Evolutionary conservation across 257 asterid species (phyloP).

Genomic region (Plectranthus barbatus): DNA sequence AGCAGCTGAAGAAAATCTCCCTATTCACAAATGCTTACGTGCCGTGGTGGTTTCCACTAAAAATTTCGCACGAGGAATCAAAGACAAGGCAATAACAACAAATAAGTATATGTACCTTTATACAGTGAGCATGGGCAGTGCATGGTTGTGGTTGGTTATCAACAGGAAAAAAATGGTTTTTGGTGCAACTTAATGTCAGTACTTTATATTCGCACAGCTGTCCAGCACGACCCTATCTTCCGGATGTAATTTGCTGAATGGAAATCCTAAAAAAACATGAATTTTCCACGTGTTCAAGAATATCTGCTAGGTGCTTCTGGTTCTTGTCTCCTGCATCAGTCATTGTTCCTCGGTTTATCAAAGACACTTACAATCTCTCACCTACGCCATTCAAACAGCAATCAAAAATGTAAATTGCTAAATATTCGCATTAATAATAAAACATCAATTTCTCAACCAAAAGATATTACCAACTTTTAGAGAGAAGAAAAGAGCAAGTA

Average conservation of each 20-base stretch:
- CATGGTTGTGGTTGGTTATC: slow-evolving; percentile 13
- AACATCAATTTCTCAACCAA: too few relatives aligned
- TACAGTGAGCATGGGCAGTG: slow-evolving; percentile 24
- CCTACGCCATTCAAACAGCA: not conserved
- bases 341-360: not conserved
- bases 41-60: too few relatives aligned
- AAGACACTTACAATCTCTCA: not conserved
- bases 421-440: not conserved
- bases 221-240: slow-evolving; percentile 17
- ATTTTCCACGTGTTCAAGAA: slow-evolving; percentile 14
- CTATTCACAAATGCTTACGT: too few relatives aligned
- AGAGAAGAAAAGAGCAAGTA: slow-evolving; percentile 2
- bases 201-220: slow-evolving; percentile 22
- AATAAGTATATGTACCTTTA: slow-evolving; percentile 23
- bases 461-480: not conserved
- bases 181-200: slow-evolving; percentile 13
- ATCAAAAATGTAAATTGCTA: not conserved
- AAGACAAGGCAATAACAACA: slow-evolving; percentile 23
- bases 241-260: slow-evolving; percentile 10
- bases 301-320: slow-evolving; percentile 1
- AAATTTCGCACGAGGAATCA: slow-evolving; percentile 11
- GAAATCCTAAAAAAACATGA: slow-evolving; percentile 11
- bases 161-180: slow-evolving; percentile 14
- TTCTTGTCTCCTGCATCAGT: slow-evolving; percentile 14
- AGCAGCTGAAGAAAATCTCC: not conserved